Conservation (phyloP, 1,139 yeast genomes). For the Lodderomyces theae region DNA sequence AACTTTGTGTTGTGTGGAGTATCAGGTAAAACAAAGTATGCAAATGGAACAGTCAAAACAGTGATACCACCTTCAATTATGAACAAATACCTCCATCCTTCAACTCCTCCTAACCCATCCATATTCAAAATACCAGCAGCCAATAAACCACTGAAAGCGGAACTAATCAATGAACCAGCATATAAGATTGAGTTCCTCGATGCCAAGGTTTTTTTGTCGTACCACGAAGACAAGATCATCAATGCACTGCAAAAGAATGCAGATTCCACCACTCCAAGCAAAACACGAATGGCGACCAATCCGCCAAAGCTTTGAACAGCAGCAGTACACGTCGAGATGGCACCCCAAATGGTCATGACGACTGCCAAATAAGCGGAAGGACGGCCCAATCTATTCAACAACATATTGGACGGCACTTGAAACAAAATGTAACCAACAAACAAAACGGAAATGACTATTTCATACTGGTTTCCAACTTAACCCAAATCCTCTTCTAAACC, state of each 20-base stretch:
- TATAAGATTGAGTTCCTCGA: conserved; percentile 57
- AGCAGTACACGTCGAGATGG: conserved; percentile 43
- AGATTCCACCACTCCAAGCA: conserved; percentile 53
- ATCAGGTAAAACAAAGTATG: conserved; percentile 68
- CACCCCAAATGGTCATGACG: conserved; percentile 55
- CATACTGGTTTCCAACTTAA: conserved; percentile 49
- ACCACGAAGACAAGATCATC: conserved; percentile 48
- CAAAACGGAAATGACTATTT: conserved; percentile 53
- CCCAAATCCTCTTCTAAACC: conserved; percentile 53
- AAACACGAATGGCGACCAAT: conserved; percentile 32
- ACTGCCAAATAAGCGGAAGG: conserved; percentile 51
- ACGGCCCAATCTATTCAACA: conserved; percentile 46
- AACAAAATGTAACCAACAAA: conserved; percentile 61
- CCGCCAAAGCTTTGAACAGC: conserved; percentile 30
- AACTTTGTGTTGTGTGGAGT: conserved; percentile 58
- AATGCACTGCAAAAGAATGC: conserved; percentile 58
- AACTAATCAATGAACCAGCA: conserved; percentile 68
- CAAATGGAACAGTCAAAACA: conserved; percentile 51
- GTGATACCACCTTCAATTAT: conserved; percentile 74
- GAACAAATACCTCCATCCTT: conserved; percentile 73
- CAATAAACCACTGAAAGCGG: conserved; percentile 80
- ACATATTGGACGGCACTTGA: conserved; percentile 56
- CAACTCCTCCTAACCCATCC: conserved; percentile 37
- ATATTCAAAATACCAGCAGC: conserved; percentile 43
- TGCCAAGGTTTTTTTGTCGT: conserved; percentile 46